Base-by-base conservation (phyloP, 2,329 filamentous ascomycete species). In the Arthroderma uncinatum region DNA sequence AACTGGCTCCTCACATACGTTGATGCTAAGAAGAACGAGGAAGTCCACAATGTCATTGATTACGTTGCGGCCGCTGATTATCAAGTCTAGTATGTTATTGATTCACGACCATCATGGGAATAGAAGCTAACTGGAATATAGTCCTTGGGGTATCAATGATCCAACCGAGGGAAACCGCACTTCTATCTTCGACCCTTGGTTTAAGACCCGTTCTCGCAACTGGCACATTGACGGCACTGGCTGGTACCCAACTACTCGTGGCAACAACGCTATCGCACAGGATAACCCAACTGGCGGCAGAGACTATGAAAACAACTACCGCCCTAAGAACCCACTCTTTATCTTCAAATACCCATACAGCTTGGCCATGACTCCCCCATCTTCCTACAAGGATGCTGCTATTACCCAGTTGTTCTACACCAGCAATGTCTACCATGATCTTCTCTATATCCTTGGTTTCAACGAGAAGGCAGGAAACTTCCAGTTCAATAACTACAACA, bases 361-460 rank as follows among this genome's bases (percentile, higher is more conserved):
- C 28, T 14, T 33, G 8, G n/a, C 47, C 25, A 56, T 58, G 56
- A 50, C 14, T 23, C 56, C 56, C 2, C 59, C 59, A 52, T 25
- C 37, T 7, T 44, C 53, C 16, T 60, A 60, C 28, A 54, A 23
- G 23, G 59, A 60, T 58, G 59, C 59, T 1, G 56, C 59, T 16
- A 60, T 60, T 14, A 57, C 59, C 28, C 59, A 60, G 40, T 33
- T 60, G 19, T 60, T 60, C 48, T 60, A 60, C 25, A 60, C 59
- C 39, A 33, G 44, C 21, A 60, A 60, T 28, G 37, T 53, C 14
- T 60, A 21, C 56, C 59, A 60, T 52, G 59, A 60, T 21, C 37
- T 60, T 2, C 23, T 55, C 12, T 54, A 60, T 19, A 28, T 52
- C 12, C 56, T 60, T n/a, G 59, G 59, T 33, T 60, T 60, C 56